These are phyloP conservation scores for Hypoxylon sp. DNA, from an alignment of 2,329 filamentous ascomycete species.

Conservation along the genomic window DNA sequence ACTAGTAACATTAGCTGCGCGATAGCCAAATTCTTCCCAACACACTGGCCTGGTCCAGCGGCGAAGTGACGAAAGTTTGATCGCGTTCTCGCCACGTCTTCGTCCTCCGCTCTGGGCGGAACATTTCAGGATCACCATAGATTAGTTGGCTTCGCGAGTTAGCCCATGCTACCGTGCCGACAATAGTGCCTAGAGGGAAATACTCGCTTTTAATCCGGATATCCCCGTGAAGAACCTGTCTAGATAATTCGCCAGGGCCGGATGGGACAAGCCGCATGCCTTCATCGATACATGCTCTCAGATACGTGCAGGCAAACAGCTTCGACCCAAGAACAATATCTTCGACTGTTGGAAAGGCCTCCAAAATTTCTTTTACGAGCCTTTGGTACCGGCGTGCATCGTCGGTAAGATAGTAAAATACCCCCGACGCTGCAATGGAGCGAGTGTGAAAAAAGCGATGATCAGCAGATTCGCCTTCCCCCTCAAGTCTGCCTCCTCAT, in stretches of 20 bases:
- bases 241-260: constrained; percentile 31
- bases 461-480: constrained; percentile 41
- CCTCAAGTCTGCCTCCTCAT: constrained; percentile 33
- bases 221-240: constrained; percentile 42
- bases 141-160: constrained; percentile 27
- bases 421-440: constrained; percentile 40
- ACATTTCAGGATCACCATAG: constrained; percentile 34
- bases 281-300: constrained; percentile 45
- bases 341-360: constrained; percentile 28
- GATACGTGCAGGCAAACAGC: constrained; percentile 38
- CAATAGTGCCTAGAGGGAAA: constrained; percentile 41
- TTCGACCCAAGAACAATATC: constrained; percentile 40
- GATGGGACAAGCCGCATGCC: constrained; percentile 42
- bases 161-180: constrained; percentile 37
- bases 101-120: constrained; percentile 47
- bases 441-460: too few relatives aligned
- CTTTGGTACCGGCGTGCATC: constrained; percentile 21
- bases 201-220: constrained; percentile 33
- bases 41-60: constrained; percentile 35
- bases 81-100: constrained; percentile 17
- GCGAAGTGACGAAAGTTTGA: constrained; percentile 41
- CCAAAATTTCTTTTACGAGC: constrained; percentile 32
- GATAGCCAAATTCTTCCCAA: constrained; percentile 44
- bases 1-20: constrained; percentile 43
- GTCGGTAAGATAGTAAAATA: constrained; percentile 42